A percentile compares a stretch with the other conserved stretches of the same genome.
phyloP scores from a whole-genome alignment of 2,329 filamentous ascomycete genomes.

The Penicillium sp. region DNA sequence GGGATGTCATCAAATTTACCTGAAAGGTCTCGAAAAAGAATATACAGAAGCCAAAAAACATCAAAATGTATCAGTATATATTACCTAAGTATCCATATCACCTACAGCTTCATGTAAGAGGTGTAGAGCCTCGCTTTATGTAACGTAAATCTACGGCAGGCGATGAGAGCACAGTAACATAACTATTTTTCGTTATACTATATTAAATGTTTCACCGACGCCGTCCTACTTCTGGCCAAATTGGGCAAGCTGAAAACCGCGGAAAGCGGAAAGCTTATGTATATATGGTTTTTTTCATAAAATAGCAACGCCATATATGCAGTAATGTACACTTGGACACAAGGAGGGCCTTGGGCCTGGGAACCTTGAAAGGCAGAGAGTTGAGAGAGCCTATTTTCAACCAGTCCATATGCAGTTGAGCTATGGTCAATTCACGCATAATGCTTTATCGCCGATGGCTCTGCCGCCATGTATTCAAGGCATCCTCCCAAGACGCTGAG shows the following conservation, averaged over 20 bases:
- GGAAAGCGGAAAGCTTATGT: neutral
- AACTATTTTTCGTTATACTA: no score
- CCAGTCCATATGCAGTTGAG: neutral
- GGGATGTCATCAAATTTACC: neutral
- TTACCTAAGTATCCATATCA: neutral
- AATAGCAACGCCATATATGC: slow-evolving; percentile 6
- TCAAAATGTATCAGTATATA: slow-evolving; percentile 1
- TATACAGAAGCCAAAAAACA: neutral
- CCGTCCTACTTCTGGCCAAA: neutral
- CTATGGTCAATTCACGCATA: neutral
- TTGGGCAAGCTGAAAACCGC: no score
- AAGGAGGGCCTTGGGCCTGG: neutral
- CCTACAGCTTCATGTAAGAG: neutral
- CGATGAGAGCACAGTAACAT: no score
- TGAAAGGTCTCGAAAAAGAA: neutral
- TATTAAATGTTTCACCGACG: no score
- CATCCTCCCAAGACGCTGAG: slow-evolving; percentile 60
- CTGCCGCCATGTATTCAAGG: slow-evolving; percentile 59
- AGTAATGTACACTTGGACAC: slow-evolving; percentile 8
- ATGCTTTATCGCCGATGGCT: slow-evolving; percentile 21
- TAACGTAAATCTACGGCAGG: neutral
- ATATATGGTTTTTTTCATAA: neutral
- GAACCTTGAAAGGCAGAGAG: neutral
- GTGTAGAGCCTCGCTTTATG: neutral
- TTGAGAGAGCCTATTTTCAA: slow-evolving; percentile 1